Base-by-base conservation (phyloP, 2,329 filamentous ascomycete genomes). In the Exophiala sp. region DNA sequence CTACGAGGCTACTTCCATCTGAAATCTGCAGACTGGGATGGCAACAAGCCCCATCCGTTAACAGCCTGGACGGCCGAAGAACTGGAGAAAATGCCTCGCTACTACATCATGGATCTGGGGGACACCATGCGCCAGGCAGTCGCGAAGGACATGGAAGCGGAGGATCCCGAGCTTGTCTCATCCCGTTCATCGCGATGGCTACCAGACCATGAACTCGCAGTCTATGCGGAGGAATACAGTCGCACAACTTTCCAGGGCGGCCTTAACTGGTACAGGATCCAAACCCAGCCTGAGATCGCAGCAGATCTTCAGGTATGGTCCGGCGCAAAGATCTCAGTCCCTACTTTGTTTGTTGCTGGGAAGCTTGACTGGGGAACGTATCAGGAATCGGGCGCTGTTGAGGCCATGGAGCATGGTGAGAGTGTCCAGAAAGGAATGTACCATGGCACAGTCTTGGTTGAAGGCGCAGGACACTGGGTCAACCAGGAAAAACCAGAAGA, bases 381-480 rank as follows among this genome's bases (percentile, higher is more conserved):
- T 61, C 83, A 86, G 62, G 75, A 82, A 57, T 82, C 82, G 0
- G 80, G 80, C 0, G 80, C 75, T 0, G 62, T 86, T 3, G 79
- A 85, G 61, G 73, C 71, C 22, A 77, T 81, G 64, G 69, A 68
- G 4, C 65, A 70, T 6, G 70, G 70, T 0, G 83, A 80, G 57
- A 69, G 67, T 21, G 73, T 78, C 68, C 0, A 82, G 79, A 55
- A 68, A 65, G 21, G 72, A 75, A 50, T 83, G 80, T 60, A 69
- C 70, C 43, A 77, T 78, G 0, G 64, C 70, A 27, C 73, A 62
- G 43, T 66, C 81, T 14, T 60, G 9, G 68, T 86, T 10, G 73
- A 81, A 13, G 73, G 74, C 0, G 81, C 81, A 3, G 83, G 83
- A 0, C 83, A 86, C 68, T 86, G 83, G 83, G 76, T 83, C 29